Evolutionary conservation across 2,329 filamentous ascomycete species (phyloP), one percentile per base, ranked within the genome.

Genomic region (Nemania diffusa): DNA sequence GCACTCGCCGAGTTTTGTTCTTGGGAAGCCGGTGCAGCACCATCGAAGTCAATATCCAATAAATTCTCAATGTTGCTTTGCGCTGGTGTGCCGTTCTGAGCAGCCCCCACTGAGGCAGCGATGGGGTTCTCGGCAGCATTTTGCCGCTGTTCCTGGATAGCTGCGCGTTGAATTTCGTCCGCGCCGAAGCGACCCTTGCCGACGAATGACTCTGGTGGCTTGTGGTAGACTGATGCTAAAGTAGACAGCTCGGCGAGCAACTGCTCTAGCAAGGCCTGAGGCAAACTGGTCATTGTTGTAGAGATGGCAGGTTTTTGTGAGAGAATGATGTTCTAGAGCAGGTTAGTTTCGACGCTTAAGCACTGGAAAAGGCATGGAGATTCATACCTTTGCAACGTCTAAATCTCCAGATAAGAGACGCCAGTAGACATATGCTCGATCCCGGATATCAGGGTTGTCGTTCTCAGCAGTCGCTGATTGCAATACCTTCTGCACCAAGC

Each of bases 361-460:
- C 51, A 17, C 13, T 15, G 15, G 1, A 27, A 3, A 2, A 55
- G 20, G 6, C 26, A 37, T 15, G 46, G 42, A 40, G 6, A 3
- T 44, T 71, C 81, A 70, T 81, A 91, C 91, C 87, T 97, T 97
- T 65, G 96, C 94, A 69, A 97, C 87, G 71, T 96, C 90, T 32
- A 95, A 89, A 77, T 98, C 95, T 64, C 93, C 96, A 24, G 96
- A 98, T 8, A 99, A 84, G 57, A 99, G 85, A 78, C 96, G 92
- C 96, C 96, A 99, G 84, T 99, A 99, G 46, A 98, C 93, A 78
- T 98, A 99, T 63, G 96, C 96, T 80, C 96, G 89, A 79, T 99
- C 96, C 73, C 96, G 91, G 73, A 98, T 97, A 81, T 99, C 96
- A 0, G 96, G 95, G 78, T 99, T 99, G 79, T 99, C 96, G 76